Evolutionary conservation across 139 green algal genomes (phyloP), one percentile per base, ranked within the genome.

Genomic region (Tetratostichococcus sp.): DNA sequence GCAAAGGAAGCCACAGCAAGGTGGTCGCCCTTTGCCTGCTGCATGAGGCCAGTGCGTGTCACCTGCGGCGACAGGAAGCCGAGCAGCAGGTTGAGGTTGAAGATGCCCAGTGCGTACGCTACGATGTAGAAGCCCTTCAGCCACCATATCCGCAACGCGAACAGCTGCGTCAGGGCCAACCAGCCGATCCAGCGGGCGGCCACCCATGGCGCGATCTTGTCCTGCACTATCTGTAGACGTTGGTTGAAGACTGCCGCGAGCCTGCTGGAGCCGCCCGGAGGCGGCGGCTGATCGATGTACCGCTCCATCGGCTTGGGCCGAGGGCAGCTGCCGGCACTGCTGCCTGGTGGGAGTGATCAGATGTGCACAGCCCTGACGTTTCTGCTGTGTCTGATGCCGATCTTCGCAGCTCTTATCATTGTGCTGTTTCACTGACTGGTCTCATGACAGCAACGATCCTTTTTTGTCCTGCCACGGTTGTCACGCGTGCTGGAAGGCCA

Each of bases 31-130:
- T n/a, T 26, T 23, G 65, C 65, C 22, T 19, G 30, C 65, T 17
- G 22, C 11, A 33, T n/a, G 34, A 34, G 34, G 65, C 14, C 30
- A 69, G 2, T 34, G 30, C 30, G 35, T 58, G 8, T 17, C 4
- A 73, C 34, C 79, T 93, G 86, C 31, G 93, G 93, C 26, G 91
- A 94, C 22, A 99, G 80, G 82, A 99, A 99, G 5, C 96, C 96
- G n/a, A 99, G 89, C 35, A 99, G 65, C 69, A 98, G 84, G 83
- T 99, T 99, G 35, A 99, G 86, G 73, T 97, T 97, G 86, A 95
- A 99, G 77, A 99, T 99, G 17, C 86, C 96, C 35, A 99, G 78
- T 0, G 90, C 94, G 75, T 99, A 99, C 0, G 96, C 96, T 21
- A 99, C 88, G 74, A 99, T 99, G 86, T 98, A 99, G 78, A 98